Percentiles rank a stretch among this genome's conserved stretches.
These are phyloP conservation scores for Metschnikowia similis DNA, from an alignment of 805 yeast genomes.

Conservation along the genomic window DNA sequence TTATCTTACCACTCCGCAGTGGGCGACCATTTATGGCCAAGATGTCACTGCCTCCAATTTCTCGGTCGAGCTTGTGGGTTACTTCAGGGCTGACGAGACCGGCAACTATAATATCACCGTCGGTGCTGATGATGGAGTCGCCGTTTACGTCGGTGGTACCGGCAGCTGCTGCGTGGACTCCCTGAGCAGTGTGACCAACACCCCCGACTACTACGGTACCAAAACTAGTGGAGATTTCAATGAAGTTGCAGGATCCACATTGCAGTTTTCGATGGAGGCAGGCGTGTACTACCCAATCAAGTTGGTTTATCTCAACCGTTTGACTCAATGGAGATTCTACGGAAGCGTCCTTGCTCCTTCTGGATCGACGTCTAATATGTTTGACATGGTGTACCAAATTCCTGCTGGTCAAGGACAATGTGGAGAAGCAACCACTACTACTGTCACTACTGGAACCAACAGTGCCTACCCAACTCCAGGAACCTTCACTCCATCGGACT, in stretches of 20 bases:
- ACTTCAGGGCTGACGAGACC: background rate
- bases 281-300: background rate
- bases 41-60: background rate
- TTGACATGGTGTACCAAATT: background rate
- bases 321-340: background rate
- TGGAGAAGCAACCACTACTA: background rate
- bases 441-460: background rate
- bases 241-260: background rate
- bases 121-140: conserved; percentile 8
- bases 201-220: background rate
- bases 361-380: background rate
- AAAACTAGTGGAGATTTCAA: too few species aligned
- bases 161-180: conserved; percentile 3
- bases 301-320: background rate
- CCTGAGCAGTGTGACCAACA: conserved; percentile 3
- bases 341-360: background rate
- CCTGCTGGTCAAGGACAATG: background rate
- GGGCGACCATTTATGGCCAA: background rate
- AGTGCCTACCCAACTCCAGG: background rate
- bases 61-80: background rate
- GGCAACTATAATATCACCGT: conserved; percentile 5
- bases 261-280: background rate
- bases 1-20: background rate
- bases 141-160: conserved; percentile 5
- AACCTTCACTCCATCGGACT: background rate